phyloP scores from a whole-genome alignment of 495 filamentous ascomycete species.

The Penicillium lagena region DNA sequence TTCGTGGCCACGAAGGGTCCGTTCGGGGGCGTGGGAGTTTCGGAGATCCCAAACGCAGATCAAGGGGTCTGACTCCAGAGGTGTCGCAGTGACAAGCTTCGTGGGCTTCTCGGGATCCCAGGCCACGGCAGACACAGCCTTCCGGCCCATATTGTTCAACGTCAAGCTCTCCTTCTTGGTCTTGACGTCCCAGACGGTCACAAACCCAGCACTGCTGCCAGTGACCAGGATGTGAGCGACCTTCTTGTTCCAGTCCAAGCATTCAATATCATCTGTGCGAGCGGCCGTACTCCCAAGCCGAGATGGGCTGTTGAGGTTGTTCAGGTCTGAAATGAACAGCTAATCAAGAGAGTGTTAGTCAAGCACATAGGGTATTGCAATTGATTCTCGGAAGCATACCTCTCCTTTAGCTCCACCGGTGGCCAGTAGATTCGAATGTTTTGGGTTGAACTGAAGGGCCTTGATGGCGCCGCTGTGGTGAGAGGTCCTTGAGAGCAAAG shows the following conservation, averaged over 20 bases:
- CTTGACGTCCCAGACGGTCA: conserved; percentile 98
- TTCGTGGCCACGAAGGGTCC: conserved; percentile 81
- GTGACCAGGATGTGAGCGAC: conserved; percentile 94
- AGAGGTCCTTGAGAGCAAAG: conserved; percentile 77
- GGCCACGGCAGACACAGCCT: conserved; percentile 88
- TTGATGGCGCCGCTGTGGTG: conserved; percentile 94
- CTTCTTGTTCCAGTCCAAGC: conserved; percentile 97
- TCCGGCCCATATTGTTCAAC: conserved; percentile 85
- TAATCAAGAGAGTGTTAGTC: conserved; percentile 1
- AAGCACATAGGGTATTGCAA: not conserved
- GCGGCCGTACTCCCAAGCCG: conserved; percentile 82
- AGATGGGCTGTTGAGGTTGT: conserved; percentile 81
- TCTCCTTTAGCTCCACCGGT: conserved; percentile 93
- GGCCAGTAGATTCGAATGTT: conserved; percentile 82
- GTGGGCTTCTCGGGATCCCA: conserved; percentile 96
- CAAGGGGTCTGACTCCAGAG: conserved; percentile 80
- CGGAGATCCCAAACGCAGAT: conserved; percentile 92
- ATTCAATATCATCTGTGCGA: conserved; percentile 88
- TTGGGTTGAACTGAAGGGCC: conserved; percentile 96
- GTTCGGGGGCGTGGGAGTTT: conserved; percentile 93
- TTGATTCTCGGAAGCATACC: conserved; percentile 16
- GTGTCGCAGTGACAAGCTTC: conserved; percentile 87
- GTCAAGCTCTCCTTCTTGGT: conserved; percentile 94
- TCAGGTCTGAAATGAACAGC: conserved; percentile 90
- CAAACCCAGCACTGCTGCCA: conserved; percentile 88